Percentiles rank a stretch among this genome's conserved stretches.
phyloP scores from a whole-genome alignment of 768 basidiomycete species.

The Lentinula sp. region DNA sequence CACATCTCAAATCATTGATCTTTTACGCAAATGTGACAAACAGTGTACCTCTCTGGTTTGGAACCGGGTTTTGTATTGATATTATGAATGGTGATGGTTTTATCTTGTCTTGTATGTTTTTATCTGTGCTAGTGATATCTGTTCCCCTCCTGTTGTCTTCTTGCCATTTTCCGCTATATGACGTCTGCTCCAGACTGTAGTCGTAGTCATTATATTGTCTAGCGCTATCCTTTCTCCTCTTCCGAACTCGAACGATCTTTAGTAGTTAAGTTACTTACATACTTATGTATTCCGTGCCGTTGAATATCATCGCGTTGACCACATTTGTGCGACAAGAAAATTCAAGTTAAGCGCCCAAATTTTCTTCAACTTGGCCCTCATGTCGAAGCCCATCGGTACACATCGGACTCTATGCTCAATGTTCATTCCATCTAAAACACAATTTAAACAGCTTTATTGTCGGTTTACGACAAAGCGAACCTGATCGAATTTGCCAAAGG shows the following conservation, averaged over 20 bases:
- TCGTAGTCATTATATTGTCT: not conserved
- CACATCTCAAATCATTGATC: not conserved
- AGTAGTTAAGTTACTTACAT: not conserved
- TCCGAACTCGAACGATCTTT: not conserved
- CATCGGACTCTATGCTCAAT: not conserved
- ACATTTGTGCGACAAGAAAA: not conserved
- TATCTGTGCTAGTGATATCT: slow-evolving; percentile 1
- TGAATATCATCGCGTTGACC: not conserved
- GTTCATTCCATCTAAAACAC: not conserved
- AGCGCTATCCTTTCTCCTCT: not conserved
- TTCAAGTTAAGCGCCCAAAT: not conserved
- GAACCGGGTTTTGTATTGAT: slow-evolving; percentile 4
- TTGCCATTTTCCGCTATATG: not conserved
- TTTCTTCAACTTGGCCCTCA: not conserved
- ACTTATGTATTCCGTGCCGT: not conserved
- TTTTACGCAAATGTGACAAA: not conserved
- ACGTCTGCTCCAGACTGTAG: not conserved
- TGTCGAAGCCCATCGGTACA: slow-evolving; percentile 17
- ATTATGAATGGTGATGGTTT: slow-evolving; percentile 1
- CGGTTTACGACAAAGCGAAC: slow-evolving; percentile 93
- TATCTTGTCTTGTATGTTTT: not conserved
- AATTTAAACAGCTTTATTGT: slow-evolving; percentile 64
- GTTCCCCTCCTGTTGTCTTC: not conserved
- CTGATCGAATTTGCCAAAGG: slow-evolving; percentile 85
- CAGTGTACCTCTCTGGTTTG: not conserved